Evolutionary conservation across 768 basidiomycete species (phyloP), one percentile per base, ranked within the genome.

Genomic region (Lactarius deliciosus): DNA sequence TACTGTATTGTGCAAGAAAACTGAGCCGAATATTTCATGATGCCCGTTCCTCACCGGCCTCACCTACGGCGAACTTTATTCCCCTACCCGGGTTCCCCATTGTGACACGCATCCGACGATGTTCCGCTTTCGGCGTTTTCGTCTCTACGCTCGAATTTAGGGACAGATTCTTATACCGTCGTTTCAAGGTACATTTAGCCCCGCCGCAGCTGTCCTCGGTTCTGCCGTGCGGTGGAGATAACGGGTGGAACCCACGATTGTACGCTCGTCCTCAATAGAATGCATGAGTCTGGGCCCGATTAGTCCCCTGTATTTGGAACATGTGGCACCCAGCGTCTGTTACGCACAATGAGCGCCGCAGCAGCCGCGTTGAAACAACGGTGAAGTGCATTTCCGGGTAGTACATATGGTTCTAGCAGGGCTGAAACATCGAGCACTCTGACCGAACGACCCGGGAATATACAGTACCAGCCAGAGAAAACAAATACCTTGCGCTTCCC

Each of bases 1-100:
- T 43, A 43, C 43, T 57, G 41, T n/a, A 60, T 38, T 57, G 38
- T 66, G 66, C 47, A 38, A 41, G 40, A 59, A 34, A 18, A 8
- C 55, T 11, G 22, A 2, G 22, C 62, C 62, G 62, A 67, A 59
- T 55, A 55, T 59, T 64, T 53, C 43, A 68, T 36, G 61, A 47
- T 63, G 22, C 40, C 38, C 25, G 30, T 43, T 30, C 57, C 43
- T 30, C 30, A 34, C 34, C 32, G 32, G 6, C 32, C 32, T 34
- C 34, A 40, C 57, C 41, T 63, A 63, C 61, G 36, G 36, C 11
- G 62, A 58, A 63, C 58, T 66, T 63, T 36, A 11, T 55, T 20
- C 53, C 36, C 58, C 10, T 25, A 50, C 47, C 47, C 10, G n/a
- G 47, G 11, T n/a, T 25, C 22, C 47, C 22, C 47, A 50, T 50